phyloP scores from a whole-genome alignment of 257 asterid species.

The Forsythia suspensa region DNA sequence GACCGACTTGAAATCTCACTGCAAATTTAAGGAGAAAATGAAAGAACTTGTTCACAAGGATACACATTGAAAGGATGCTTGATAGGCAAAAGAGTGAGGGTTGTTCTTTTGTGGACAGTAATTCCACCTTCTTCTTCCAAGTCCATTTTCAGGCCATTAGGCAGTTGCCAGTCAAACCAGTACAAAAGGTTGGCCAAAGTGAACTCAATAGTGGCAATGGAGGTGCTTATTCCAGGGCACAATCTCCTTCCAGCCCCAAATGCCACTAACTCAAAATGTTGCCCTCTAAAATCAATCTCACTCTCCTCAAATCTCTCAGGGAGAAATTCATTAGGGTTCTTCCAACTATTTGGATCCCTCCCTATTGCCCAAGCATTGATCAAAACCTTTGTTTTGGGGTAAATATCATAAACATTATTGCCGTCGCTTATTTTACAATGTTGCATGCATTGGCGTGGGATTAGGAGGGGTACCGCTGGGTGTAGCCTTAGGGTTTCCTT shows the following conservation, averaged over 20 bases:
- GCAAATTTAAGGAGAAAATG: no score
- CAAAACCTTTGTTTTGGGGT: conserved; percentile 21
- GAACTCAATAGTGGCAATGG: conserved; percentile 23
- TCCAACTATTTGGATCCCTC: conserved; percentile 27
- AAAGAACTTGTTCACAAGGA: no score
- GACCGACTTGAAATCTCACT: no score
- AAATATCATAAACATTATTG: conserved; percentile 2
- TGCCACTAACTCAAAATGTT: conserved; percentile 28
- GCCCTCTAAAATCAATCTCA: conserved; percentile 25
- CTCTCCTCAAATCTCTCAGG: conserved; percentile 21
- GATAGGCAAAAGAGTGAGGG: conserved; percentile 22
- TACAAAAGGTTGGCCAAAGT: conserved; percentile 26
- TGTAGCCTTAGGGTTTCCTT: conserved; percentile 44
- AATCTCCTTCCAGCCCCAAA: conserved; percentile 35
- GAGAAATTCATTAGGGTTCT: conserved; percentile 22
- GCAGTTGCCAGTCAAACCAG: conserved; percentile 28
- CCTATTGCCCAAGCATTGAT: conserved; percentile 26
- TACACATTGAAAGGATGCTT: not conserved
- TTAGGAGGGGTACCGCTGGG: conserved; percentile 13
- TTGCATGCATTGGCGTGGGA: conserved; percentile 21
- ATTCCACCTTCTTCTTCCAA: conserved; percentile 27
- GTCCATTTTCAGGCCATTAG: conserved; percentile 21
- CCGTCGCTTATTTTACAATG: conserved; percentile 7
- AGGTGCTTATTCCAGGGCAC: conserved; percentile 16
- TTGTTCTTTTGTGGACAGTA: conserved; percentile 17